Percentiles rank a stretch among this genome's conserved stretches.
Conservation (phyloP, 768 basidiomycete genomes). For the Coprinopsis cinerea region DNA sequence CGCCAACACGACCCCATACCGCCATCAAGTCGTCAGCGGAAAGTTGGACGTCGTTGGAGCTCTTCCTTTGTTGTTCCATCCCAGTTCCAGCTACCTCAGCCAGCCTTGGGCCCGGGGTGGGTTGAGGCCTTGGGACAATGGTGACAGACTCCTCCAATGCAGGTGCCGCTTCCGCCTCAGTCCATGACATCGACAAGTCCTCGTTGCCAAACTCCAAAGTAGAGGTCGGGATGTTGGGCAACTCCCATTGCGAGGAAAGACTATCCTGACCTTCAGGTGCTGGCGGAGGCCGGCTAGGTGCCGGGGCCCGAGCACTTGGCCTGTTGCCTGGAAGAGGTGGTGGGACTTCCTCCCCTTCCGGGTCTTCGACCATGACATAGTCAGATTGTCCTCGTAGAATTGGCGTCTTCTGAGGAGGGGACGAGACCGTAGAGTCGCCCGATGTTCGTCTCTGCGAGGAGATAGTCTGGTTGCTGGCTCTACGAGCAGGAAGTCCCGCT, state of each 20-base stretch:
- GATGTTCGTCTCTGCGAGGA: conserved; percentile 35
- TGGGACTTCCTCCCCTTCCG: conserved; percentile 29
- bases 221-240: conserved; percentile 53
- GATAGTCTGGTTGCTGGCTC: conserved; percentile 31
- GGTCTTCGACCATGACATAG: conserved; percentile 62
- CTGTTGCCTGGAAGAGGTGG: conserved; percentile 43
- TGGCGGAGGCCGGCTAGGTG: conserved; percentile 28
- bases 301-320: conserved; percentile 34
- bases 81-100: conserved; percentile 7
- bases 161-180: conserved; percentile 32
- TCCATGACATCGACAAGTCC: conserved; percentile 58
- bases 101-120: conserved; percentile 7
- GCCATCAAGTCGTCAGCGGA: conserved; percentile 62
- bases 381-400: conserved; percentile 34
- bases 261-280: conserved; percentile 25
- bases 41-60: conserved; percentile 29
- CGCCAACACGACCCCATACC: conserved; percentile 70
- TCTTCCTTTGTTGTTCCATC: conserved; percentile 7
- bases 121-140: conserved; percentile 14
- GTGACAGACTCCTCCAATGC: background rate
- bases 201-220: conserved; percentile 45
- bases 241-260: conserved; percentile 56
- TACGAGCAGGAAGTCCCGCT: conserved; percentile 29
- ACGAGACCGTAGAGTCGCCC: conserved; percentile 20
- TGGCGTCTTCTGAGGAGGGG: conserved; percentile 16